These are phyloP conservation scores for Tagetes erecta DNA, from an alignment of 129 eudicot genomes.

Conservation along the genomic window DNA sequence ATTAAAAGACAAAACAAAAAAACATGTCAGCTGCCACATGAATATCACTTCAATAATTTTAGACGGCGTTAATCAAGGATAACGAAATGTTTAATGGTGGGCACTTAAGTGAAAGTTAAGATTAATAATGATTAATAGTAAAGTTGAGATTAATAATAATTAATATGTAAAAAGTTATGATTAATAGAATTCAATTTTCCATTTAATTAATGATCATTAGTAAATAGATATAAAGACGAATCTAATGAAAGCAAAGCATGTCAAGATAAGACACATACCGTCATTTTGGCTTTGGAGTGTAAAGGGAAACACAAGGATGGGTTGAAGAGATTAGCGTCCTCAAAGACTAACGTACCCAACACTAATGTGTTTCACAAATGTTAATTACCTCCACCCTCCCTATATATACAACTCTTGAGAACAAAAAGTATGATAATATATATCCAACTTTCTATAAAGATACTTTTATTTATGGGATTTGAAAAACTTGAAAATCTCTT, in stretches of 20 bases:
- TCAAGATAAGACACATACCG: slow-evolving; percentile 19
- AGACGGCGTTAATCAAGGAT: no score
- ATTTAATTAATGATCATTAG: not conserved
- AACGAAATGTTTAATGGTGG: no score
- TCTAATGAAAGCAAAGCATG: not conserved
- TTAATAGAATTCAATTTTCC: no score
- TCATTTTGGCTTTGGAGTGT: slow-evolving; percentile 18
- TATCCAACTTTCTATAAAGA: not conserved
- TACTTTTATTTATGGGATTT: not conserved
- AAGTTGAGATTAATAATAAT: no score
- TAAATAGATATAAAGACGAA: not conserved
- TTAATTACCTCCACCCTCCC: slow-evolving; percentile 24
- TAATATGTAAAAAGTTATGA: no score
- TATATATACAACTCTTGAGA: slow-evolving; percentile 33
- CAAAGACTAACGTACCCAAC: slow-evolving; percentile 28
- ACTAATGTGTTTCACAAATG: slow-evolving; percentile 42
- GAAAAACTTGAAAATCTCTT: no score
- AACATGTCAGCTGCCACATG: no score
- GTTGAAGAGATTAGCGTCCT: slow-evolving; percentile 20
- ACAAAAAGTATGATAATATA: slow-evolving; percentile 1
- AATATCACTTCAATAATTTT: no score
- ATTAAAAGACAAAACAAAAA: no score
- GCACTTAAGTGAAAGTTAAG: no score
- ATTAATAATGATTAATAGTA: no score
- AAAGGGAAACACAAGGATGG: slow-evolving; percentile 32